Conservation (phyloP, 2,329 filamentous ascomycete species). For the Trichoderma sp. region DNA sequence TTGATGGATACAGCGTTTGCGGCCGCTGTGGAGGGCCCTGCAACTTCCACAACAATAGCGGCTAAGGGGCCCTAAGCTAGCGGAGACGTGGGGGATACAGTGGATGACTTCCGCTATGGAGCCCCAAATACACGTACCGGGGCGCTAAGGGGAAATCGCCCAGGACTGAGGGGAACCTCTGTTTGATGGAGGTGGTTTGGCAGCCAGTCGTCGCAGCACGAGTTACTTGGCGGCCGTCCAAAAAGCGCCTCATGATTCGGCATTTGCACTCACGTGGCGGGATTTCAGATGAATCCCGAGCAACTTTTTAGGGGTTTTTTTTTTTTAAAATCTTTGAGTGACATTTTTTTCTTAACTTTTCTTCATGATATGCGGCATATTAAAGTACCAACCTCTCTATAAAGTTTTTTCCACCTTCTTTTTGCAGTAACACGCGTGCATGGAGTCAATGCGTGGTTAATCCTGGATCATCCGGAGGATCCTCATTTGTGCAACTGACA, state of each 20-base stretch:
- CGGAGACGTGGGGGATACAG: neutral
- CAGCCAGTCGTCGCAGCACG: slow-evolving; percentile 5
- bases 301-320: neutral
- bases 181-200: neutral
- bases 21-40: neutral
- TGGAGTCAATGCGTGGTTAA: neutral
- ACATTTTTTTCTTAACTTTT: neutral
- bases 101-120: neutral
- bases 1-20: too few species aligned
- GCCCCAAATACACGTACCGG: neutral
- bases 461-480: neutral
- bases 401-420: neutral
- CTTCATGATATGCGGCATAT: neutral
- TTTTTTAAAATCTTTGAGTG: neutral
- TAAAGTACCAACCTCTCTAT: neutral
- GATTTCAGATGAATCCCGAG: neutral
- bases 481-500: neutral
- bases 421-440: neutral
- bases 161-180: neutral
- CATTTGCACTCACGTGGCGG: neutral
- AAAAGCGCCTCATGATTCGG: slow-evolving; percentile 8
- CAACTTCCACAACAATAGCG: neutral
- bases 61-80: neutral
- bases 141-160: neutral
- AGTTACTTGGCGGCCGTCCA: neutral